These are phyloP conservation scores for Nicotiana tomentosiformis DNA, from an alignment of 257 asterid genomes.

Conservation along the genomic window DNA sequence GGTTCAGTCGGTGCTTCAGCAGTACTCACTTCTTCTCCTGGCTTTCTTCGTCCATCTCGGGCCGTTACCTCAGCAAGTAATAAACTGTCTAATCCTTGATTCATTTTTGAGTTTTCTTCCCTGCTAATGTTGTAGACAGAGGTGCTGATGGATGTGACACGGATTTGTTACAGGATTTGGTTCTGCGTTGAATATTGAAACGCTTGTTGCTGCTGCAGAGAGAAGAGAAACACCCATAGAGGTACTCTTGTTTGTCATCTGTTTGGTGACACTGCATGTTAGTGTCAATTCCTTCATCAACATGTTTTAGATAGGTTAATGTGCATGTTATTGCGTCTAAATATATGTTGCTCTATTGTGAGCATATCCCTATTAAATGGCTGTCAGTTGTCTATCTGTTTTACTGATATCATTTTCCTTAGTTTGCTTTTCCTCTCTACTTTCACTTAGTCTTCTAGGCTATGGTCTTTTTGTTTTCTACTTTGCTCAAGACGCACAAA, in stretches of 20 bases:
- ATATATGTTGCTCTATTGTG: not conserved
- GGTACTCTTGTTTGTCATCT: slow-evolving; percentile 39
- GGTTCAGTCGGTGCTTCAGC: slow-evolving; percentile 40
- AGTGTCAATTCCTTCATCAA: not conserved
- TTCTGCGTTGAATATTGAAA: slow-evolving; percentile 91
- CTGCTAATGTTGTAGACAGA: not conserved
- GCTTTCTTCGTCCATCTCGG: slow-evolving; percentile 58
- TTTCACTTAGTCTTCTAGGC: not conserved
- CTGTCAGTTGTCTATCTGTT: not conserved
- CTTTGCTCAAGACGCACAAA: not conserved
- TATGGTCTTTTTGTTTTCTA: not conserved
- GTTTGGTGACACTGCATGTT: not conserved
- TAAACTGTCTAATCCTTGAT: not conserved
- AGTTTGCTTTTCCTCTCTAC: not conserved
- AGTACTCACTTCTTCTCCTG: slow-evolving; percentile 52
- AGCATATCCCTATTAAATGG: not conserved
- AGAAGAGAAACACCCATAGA: slow-evolving; percentile 89
- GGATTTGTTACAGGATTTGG: slow-evolving; percentile 63
- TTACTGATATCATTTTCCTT: not conserved
- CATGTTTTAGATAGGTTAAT: not conserved
- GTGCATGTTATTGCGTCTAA: not conserved
- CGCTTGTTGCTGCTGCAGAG: slow-evolving; percentile 98
- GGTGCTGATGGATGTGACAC: slow-evolving; percentile 2
- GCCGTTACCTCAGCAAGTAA: slow-evolving; percentile 66
- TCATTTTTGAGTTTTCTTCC: not conserved